These are phyloP conservation scores for Berkeleyomyces basicola DNA, from an alignment of 2,329 filamentous ascomycete genomes.

Conservation along the genomic window DNA sequence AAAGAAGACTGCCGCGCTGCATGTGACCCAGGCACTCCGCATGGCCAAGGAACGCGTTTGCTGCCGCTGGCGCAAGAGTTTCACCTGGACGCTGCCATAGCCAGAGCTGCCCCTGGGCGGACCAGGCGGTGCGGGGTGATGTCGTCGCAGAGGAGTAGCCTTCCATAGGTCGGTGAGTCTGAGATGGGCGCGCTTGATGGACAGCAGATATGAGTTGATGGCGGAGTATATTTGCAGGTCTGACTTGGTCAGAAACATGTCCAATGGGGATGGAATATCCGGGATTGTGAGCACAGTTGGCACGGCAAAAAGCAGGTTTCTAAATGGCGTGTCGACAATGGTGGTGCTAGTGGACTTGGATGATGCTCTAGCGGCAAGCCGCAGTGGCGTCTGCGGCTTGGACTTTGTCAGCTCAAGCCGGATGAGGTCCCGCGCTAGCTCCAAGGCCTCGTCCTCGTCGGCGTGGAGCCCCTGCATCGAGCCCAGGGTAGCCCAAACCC, in stretches of 20 bases:
- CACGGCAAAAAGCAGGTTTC: constrained; percentile 58
- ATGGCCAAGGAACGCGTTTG: constrained; percentile 48
- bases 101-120: constrained; percentile 45
- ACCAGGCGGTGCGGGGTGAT: constrained; percentile 55
- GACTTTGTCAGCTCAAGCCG: constrained; percentile 46
- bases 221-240: constrained; percentile 67
- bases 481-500: constrained; percentile 67
- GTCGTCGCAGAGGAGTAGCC: constrained; percentile 57
- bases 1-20: constrained; percentile 75
- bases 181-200: constrained; percentile 71
- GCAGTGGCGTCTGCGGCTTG: constrained; percentile 24
- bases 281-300: constrained; percentile 42
- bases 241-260: constrained; percentile 64
- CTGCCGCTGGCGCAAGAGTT: constrained; percentile 45
- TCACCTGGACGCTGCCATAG: constrained; percentile 42
- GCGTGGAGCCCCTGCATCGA: constrained; percentile 51
- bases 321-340: constrained; percentile 37
- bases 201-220: constrained; percentile 77
- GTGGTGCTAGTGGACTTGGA: constrained; percentile 20
- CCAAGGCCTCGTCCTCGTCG: constrained; percentile 69
- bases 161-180: constrained; percentile 78
- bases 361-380: constrained; percentile 14
- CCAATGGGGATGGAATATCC: constrained; percentile 60
- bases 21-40: constrained; percentile 78
- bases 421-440: constrained; percentile 64